These are phyloP conservation scores for Vigna trinervia DNA, from an alignment of 306 rosid species.

Conservation along the genomic window DNA sequence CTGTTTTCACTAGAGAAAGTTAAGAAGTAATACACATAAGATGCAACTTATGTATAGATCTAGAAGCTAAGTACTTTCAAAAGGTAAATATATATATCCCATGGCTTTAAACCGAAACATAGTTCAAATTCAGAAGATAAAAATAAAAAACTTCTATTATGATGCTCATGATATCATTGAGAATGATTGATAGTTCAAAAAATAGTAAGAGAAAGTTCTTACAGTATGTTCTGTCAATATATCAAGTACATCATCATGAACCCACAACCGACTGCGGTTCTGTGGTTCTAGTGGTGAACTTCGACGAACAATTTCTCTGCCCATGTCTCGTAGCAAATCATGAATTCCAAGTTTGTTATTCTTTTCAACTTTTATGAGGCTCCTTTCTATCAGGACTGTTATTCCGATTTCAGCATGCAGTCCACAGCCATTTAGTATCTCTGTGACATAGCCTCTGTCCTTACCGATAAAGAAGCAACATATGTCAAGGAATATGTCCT, in stretches of 20 bases:
- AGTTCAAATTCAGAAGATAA: not conserved
- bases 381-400: not conserved
- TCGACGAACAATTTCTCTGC: constrained; percentile 41
- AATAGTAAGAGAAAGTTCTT: not conserved
- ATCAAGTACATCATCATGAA: not conserved
- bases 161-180: not conserved
- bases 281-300: constrained; percentile 16
- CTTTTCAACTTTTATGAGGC: not conserved
- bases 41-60: not conserved
- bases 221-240: constrained; percentile 11
- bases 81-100: not conserved
- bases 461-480: constrained; percentile 42
- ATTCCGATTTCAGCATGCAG: constrained; percentile 2
- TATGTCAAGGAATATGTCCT: constrained; percentile 46
- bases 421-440: constrained; percentile 19
- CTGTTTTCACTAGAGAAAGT: not conserved
- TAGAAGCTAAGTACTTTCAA: not conserved
- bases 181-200: not conserved
- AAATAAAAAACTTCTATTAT: not conserved
- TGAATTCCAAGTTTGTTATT: not conserved
- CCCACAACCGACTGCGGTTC: constrained; percentile 25
- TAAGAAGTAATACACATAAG: not conserved
- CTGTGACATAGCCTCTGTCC: constrained; percentile 10
- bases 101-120: not conserved
- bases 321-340: constrained; percentile 44